Percentiles rank a stretch among this genome's conserved stretches.
Conservation (phyloP, 177 flowering plant genomes). For the Vitis hybrid region DNA sequence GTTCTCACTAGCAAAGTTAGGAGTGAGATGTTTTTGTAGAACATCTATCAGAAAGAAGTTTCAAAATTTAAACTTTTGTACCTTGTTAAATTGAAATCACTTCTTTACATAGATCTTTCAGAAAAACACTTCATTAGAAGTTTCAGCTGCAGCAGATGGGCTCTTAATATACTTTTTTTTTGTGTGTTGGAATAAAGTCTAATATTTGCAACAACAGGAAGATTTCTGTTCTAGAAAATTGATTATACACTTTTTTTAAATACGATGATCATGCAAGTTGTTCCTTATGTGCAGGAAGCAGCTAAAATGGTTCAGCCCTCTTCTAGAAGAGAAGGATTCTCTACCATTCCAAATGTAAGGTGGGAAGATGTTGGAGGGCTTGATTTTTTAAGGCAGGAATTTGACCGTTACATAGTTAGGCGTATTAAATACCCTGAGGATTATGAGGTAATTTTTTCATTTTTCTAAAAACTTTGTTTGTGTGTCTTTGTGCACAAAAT, state of each 20-base stretch:
- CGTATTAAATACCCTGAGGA: slow-evolving; percentile 67
- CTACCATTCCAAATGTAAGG: slow-evolving; percentile 74
- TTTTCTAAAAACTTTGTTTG: background rate
- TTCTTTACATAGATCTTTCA: no score
- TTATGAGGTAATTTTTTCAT: slow-evolving; percentile 48
- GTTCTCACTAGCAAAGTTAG: no score
- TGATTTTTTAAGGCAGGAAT: slow-evolving; percentile 56
- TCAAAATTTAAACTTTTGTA: no score
- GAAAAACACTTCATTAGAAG: no score
- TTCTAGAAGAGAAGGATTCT: slow-evolving; percentile 86
- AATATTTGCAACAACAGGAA: no score
- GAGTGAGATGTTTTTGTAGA: no score
- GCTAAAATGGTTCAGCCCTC: slow-evolving; percentile 79
- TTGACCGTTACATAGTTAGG: slow-evolving; percentile 62
- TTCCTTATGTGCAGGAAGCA: slow-evolving; percentile 57
- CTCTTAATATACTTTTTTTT: no score
- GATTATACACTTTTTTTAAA: background rate
- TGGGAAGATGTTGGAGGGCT: slow-evolving; percentile 99
- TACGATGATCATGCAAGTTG: background rate
- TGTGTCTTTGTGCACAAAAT: no score
- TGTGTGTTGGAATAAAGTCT: no score
- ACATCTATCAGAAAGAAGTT: no score
- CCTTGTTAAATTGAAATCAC: no score
- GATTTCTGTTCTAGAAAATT: background rate
- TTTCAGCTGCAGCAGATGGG: no score